phyloP scores from a whole-genome alignment of 1,284 basidiomycete genomes.

The Amanita bisporigera region DNA sequence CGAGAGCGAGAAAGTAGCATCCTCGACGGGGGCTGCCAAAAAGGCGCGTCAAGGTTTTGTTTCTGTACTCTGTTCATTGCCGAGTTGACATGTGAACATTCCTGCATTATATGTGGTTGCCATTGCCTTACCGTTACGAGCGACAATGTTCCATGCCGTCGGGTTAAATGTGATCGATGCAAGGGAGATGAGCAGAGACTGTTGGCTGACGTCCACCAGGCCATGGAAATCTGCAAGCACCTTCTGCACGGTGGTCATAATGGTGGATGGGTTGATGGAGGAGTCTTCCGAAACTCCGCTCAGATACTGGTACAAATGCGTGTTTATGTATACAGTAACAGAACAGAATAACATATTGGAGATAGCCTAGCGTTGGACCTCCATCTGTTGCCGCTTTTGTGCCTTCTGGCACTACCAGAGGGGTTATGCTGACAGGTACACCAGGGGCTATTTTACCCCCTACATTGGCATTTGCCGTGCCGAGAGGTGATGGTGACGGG shows the following conservation, averaged over 20 bases:
- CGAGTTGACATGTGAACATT: neutral
- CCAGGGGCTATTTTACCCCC: conserved; percentile 44
- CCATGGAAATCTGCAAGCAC: conserved; percentile 24
- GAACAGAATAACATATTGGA: neutral
- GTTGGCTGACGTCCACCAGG: conserved; percentile 64
- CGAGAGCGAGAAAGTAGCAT: conserved; percentile 91
- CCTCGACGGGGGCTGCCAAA: conserved; percentile 78
- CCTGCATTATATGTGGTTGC: neutral
- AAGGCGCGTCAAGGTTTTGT: conserved; percentile 84
- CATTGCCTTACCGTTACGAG: conserved; percentile 78
- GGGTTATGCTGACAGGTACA: conserved; percentile 41
- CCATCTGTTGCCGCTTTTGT: conserved; percentile 63
- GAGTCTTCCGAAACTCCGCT: neutral
- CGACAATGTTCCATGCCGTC: conserved; percentile 94
- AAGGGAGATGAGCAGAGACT: conserved; percentile 69
- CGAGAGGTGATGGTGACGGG: conserved; percentile 65
- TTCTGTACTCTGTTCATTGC: conserved; percentile 72
- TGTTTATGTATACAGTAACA: neutral
- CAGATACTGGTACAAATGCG: neutral
- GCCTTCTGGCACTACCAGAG: conserved; percentile 43
- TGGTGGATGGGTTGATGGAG: neutral
- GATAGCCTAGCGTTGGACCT: conserved; percentile 39
- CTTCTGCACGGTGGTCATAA: conserved; percentile 15
- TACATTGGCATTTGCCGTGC: conserved; percentile 72
- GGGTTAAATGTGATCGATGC: conserved; percentile 87